Evolutionary conservation across 2,329 filamentous ascomycete genomes (phyloP).

Genomic region (Ceratocystis cacaofunesta): DNA sequence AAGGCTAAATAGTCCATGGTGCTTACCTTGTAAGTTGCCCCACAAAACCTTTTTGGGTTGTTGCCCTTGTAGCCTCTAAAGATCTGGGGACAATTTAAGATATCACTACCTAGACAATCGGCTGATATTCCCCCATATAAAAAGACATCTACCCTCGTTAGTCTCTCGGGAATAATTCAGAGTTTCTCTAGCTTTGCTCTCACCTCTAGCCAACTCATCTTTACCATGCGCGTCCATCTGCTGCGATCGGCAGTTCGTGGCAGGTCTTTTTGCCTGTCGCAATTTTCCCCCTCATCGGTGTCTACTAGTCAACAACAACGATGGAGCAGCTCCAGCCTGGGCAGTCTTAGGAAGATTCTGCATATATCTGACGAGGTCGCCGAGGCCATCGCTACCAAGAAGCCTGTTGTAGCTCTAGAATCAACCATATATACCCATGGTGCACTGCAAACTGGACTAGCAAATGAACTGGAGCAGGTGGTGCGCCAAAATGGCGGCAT

Average conservation of each 20-base stretch:
- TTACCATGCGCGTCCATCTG: neutral
- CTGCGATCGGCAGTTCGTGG: slow-evolving; percentile 6
- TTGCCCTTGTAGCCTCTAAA: neutral
- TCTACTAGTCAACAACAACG: slow-evolving; percentile 6
- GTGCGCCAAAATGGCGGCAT: slow-evolving; percentile 69
- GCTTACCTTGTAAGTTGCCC: neutral
- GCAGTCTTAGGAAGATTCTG: slow-evolving; percentile 36
- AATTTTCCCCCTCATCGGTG: neutral
- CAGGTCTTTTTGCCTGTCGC: neutral
- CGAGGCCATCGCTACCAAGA: slow-evolving; percentile 56
- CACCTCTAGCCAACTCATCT: neutral
- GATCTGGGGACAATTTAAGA: neutral
- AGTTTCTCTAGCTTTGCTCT: neutral
- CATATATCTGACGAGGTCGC: slow-evolving; percentile 68
- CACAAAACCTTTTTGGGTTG: neutral
- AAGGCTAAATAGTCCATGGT: neutral
- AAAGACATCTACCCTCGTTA: neutral
- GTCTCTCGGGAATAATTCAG: neutral
- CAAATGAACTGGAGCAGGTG: slow-evolving; percentile 69
- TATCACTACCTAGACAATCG: neutral
- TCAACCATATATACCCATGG: slow-evolving; percentile 97
- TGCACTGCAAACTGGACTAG: slow-evolving; percentile 54
- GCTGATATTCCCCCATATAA: neutral
- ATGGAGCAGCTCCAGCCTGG: slow-evolving; percentile 18
- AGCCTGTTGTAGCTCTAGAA: slow-evolving; percentile 83